A percentile compares a stretch with the other conserved stretches of the same genome.
phyloP scores from a whole-genome alignment of 305 asterid genomes.

The Petunia hybrid region DNA sequence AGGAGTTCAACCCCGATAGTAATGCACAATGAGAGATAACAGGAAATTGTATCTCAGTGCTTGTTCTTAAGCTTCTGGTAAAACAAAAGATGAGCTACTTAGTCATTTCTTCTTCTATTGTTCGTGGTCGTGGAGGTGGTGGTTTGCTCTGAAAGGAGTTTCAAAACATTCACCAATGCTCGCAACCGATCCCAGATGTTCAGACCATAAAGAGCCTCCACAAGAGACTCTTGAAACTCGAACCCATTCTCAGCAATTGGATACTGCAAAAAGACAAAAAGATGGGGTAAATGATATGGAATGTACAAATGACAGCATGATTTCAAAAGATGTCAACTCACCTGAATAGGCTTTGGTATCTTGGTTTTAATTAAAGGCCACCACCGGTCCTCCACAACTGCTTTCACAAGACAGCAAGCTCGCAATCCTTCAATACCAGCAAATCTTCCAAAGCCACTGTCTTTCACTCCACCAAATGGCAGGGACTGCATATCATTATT shows the following conservation, averaged over 20 bases:
- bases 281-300: background rate
- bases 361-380: conserved; percentile 95
- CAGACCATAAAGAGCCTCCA: conserved; percentile 82
- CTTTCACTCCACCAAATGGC: conserved; percentile 98
- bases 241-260: conserved; percentile 84
- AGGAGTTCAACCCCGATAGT: background rate
- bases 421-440: conserved; percentile 95
- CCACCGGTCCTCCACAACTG: conserved; percentile 94
- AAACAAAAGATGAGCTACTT: conserved; percentile 16
- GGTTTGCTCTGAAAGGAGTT: conserved; percentile 69
- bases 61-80: background rate
- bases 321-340: conserved; percentile 30
- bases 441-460: conserved; percentile 98
- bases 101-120: conserved; percentile 48
- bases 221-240: conserved; percentile 81
- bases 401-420: conserved; percentile 95
- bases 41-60: background rate
- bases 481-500: conserved; percentile 66
- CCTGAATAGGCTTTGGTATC: conserved; percentile 98
- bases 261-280: conserved; percentile 53
- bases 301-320: background rate
- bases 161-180: conserved; percentile 76
- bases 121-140: conserved; percentile 39
- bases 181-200: conserved; percentile 75
- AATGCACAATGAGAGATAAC: background rate